These are phyloP conservation scores for Rosa hybrid DNA, from an alignment of 331 rosid genomes.

Conservation along the genomic window DNA sequence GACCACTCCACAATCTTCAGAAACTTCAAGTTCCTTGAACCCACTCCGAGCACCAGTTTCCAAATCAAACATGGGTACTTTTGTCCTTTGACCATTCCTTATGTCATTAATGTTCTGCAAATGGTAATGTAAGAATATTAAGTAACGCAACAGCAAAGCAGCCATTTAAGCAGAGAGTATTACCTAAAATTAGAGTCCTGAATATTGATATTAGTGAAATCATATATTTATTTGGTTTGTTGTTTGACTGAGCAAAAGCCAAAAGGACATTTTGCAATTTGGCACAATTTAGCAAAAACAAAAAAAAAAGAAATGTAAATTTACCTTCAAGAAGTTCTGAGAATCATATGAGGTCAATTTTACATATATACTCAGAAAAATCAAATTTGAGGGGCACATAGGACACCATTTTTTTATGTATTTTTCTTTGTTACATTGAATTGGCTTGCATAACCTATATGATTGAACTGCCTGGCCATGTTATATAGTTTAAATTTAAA, in stretches of 20 bases:
- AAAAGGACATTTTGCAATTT: background rate
- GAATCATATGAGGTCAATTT: background rate
- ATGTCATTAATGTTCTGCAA: constrained; percentile 92
- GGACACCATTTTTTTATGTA: background rate
- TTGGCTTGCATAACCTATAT: background rate
- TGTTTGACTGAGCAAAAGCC: constrained; percentile 10
- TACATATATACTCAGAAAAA: background rate
- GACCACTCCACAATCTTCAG: constrained; percentile 99
- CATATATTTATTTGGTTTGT: background rate
- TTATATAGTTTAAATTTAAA: background rate
- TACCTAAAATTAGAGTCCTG: background rate
- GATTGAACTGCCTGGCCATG: background rate
- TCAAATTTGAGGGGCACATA: background rate
- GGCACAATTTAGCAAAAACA: background rate
- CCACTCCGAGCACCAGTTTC: constrained; percentile 92
- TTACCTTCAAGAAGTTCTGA: background rate
- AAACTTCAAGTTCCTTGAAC: constrained; percentile 93
- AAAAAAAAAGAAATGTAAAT: background rate
- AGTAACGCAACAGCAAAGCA: constrained; percentile 25
- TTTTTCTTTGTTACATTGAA: background rate
- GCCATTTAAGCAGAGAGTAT: background rate
- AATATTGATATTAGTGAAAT: constrained; percentile 5
- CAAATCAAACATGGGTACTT: constrained; percentile 88
- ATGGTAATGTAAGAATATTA: constrained; percentile 30
- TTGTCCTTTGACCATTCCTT: constrained; percentile 78